A percentile compares a stretch with the other conserved stretches of the same genome.
Conservation (phyloP, 768 basidiomycete genomes). For the Hygrophorus russula region DNA sequence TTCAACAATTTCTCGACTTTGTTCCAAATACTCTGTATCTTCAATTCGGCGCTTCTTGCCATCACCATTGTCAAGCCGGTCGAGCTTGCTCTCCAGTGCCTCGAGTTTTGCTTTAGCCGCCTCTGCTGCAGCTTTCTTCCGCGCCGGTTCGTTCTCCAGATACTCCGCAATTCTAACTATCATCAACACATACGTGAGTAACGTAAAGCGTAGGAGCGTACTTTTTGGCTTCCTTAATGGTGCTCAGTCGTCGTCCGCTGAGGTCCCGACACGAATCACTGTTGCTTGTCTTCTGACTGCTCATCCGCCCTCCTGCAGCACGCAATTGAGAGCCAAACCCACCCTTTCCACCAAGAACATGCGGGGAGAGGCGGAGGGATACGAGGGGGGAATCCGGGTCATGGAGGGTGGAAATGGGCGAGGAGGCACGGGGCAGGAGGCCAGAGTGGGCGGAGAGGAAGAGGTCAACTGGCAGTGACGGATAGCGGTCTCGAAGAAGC, state of each 20-base stretch:
- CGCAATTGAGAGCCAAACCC: slow-evolving; percentile 95
- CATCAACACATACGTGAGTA: background rate
- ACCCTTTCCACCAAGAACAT: slow-evolving; percentile 86
- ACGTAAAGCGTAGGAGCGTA: slow-evolving; percentile 21
- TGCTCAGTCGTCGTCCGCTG: slow-evolving; percentile 79
- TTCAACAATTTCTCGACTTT: slow-evolving; percentile 84
- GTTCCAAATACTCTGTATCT: slow-evolving; percentile 85
- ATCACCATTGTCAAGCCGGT: slow-evolving; percentile 25
- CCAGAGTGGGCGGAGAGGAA: slow-evolving; percentile 16
- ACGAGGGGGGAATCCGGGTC: slow-evolving; percentile 27
- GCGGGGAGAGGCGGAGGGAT: slow-evolving; percentile 62
- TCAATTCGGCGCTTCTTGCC: slow-evolving; percentile 80
- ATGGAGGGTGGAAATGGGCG: slow-evolving; percentile 14
- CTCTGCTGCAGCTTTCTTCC: slow-evolving; percentile 67
- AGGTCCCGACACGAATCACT: slow-evolving; percentile 93
- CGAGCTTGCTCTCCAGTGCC: slow-evolving; percentile 73
- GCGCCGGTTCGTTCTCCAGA: slow-evolving; percentile 73
- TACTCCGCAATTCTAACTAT: slow-evolving; percentile 64
- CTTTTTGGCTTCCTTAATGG: slow-evolving; percentile 95
- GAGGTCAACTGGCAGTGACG: slow-evolving; percentile 36
- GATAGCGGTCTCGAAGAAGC: slow-evolving; percentile 34
- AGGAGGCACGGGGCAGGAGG: slow-evolving; percentile 12
- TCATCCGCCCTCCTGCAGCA: slow-evolving; percentile 97
- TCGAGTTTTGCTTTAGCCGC: slow-evolving; percentile 77
- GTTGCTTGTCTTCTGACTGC: slow-evolving; percentile 88